A percentile compares a stretch with the other conserved stretches of the same genome.
Conservation (phyloP, 208 protist genomes). For the Acanthamoeba sp. region DNA sequence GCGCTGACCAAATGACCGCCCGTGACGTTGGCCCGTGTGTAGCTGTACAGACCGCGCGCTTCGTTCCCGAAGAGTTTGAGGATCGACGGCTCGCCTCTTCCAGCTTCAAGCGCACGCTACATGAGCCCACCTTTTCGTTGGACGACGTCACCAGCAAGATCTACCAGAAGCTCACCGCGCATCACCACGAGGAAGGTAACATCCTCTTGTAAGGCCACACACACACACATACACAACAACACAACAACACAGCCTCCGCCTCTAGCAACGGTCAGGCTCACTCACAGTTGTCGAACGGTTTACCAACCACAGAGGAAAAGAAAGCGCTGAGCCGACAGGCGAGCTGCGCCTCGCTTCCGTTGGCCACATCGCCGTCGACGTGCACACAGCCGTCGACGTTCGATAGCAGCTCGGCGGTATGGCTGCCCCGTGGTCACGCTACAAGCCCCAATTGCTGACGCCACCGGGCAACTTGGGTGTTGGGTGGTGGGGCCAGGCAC, state of each 20-base stretch:
- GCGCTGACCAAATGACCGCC: too few relatives aligned
- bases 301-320: constrained; percentile 29
- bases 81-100: not conserved
- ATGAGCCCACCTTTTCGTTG: not conserved
- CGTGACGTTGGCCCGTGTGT: too few relatives aligned
- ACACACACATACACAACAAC: too few relatives aligned
- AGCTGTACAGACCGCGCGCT: not conserved
- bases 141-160: constrained; percentile 22
- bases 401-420: not conserved
- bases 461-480: too few relatives aligned
- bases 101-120: constrained; percentile 16
- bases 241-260: too few relatives aligned
- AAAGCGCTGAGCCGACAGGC: not conserved
- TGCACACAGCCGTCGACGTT: not conserved
- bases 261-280: too few relatives aligned
- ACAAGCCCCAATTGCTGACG: too few relatives aligned
- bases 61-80: not conserved
- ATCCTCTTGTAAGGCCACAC: too few relatives aligned
- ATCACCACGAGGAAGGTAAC: not conserved
- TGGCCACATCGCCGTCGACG: not conserved
- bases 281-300: too few relatives aligned
- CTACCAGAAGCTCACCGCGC: constrained; percentile 7
- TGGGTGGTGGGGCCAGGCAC: not conserved
- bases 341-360: not conserved
- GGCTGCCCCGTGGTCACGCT: too few relatives aligned